Base-by-base conservation (phyloP, 305 asterid genomes). In the Solanum hybrid region DNA sequence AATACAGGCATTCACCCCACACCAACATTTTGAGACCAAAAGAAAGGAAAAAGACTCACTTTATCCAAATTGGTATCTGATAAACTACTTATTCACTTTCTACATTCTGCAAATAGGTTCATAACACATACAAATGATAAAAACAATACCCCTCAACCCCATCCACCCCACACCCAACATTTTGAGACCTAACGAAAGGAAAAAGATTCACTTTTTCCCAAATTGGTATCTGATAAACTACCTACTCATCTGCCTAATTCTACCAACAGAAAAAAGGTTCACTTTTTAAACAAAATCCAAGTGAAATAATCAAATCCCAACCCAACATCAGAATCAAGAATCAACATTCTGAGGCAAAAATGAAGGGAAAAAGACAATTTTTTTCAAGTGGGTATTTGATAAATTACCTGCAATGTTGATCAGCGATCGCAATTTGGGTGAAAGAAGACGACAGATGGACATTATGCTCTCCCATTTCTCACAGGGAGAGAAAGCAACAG, bases 391-490 rank as follows among this genome's bases (percentile, higher is more conserved):
- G 76, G 32, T 69, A 24, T 10, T 24, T 24, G 76, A 24, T 69
- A 24, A 24, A 24, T 12, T 69, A 69, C 76, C 17, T 69, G 13
- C 31, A 60, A 56, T 86, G 56, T 71, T 19, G 66, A 89, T 81
- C 26, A 26, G 26, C 7, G 29, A 82, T 75, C 79, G 4, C 10
- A 88, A 91, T 85, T 27, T 88, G 5, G 27, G 89, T 72, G 40
- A 86, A 78, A 88, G 86, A 14, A 91, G 90, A 71, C 76, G 89
- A 38, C 24, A 88, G 79, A 91, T 79, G 6, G 88, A 72, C 92
- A 91, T 89, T 88, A 40, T 29, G 19, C 14, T 32, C 37, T 37
- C 13, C 22, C 86, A 60, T 29, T 17, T 26, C 31, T 32, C 38
- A 27, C 75, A 32, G 40, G 22, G 11, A 51, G 38, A 12, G n/a